A percentile compares a stretch with the other conserved stretches of the same genome.
phyloP scores from a whole-genome alignment of 441 rosid genomes.

The Kokia cookei region DNA sequence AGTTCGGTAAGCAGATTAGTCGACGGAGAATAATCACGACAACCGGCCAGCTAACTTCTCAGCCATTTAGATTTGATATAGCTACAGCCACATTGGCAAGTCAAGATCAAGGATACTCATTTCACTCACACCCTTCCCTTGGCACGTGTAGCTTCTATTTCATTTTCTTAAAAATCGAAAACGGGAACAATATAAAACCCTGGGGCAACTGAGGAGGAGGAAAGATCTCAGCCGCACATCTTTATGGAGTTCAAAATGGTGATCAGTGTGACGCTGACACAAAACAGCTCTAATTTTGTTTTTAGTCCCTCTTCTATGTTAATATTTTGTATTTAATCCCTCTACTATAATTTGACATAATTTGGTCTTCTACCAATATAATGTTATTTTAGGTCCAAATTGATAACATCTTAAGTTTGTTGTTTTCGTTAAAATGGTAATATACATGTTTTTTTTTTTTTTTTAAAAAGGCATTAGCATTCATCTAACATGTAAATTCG shows the following conservation, averaged over 20 bases:
- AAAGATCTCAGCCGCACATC: background rate
- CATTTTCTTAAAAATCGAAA: background rate
- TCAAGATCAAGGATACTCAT: background rate
- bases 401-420: no score
- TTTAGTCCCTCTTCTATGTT: no score
- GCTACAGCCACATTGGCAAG: conserved; percentile 7
- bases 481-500: no score
- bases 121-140: background rate
- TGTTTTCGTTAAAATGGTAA: no score
- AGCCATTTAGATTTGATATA: background rate
- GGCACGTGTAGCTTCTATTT: background rate
- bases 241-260: background rate
- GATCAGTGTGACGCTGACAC: background rate
- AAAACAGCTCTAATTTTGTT: no score
- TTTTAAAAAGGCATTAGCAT: no score
- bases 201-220: background rate
- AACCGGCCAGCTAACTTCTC: conserved; percentile 7
- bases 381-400: no score
- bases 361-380: no score
- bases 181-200: background rate
- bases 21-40: background rate
- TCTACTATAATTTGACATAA: no score
- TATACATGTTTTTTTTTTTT: no score
- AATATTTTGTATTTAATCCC: background rate
- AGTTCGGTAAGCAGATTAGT: conserved; percentile 3